These are phyloP conservation scores for Clonostachys rhizophaga DNA, from an alignment of 2,329 filamentous ascomycete genomes.

Conservation along the genomic window DNA sequence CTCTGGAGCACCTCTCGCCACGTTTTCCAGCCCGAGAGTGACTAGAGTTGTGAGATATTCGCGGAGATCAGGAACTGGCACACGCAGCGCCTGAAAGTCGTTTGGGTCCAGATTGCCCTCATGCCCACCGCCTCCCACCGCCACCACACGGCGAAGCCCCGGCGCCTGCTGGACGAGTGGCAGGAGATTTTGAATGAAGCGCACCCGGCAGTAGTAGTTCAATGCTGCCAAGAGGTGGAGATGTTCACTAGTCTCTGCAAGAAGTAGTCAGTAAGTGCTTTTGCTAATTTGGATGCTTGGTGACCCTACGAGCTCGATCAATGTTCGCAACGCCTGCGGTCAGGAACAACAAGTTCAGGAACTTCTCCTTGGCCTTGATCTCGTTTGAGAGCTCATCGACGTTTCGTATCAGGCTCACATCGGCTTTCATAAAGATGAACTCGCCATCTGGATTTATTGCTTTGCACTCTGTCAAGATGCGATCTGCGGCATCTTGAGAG, in stretches of 20 bases:
- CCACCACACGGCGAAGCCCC: conserved; percentile 13
- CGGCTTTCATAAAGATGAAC: conserved; percentile 41
- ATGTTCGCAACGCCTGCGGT: conserved; percentile 28
- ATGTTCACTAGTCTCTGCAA: conserved; percentile 50
- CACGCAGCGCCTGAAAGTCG: conserved; percentile 13
- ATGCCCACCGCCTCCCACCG: conserved; percentile 13
- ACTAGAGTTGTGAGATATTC: conserved; percentile 12
- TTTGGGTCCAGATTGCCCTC: conserved; percentile 10
- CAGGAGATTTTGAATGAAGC: conserved; percentile 52
- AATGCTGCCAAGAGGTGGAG: conserved; percentile 46
- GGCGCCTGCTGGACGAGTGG: conserved; percentile 35
- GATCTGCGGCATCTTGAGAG: conserved; percentile 23
- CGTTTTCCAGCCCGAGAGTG: conserved; percentile 16
- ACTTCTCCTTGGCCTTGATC: conserved; percentile 34
- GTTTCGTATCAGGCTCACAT: conserved; percentile 42
- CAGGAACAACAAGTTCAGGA: conserved; percentile 41
- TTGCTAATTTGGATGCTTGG: too few relatives aligned
- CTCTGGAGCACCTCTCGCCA: conserved; percentile 10
- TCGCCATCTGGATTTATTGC: conserved; percentile 33
- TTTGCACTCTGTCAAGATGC: conserved; percentile 33
- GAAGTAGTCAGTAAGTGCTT: neutral
- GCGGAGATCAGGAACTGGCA: conserved; percentile 10
- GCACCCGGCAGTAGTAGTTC: conserved; percentile 53
- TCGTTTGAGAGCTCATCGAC: conserved; percentile 41
- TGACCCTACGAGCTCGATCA: conserved; percentile 1